Evolutionary conservation across 495 filamentous ascomycete species (phyloP).

Genomic region (Tuber aestivum): DNA sequence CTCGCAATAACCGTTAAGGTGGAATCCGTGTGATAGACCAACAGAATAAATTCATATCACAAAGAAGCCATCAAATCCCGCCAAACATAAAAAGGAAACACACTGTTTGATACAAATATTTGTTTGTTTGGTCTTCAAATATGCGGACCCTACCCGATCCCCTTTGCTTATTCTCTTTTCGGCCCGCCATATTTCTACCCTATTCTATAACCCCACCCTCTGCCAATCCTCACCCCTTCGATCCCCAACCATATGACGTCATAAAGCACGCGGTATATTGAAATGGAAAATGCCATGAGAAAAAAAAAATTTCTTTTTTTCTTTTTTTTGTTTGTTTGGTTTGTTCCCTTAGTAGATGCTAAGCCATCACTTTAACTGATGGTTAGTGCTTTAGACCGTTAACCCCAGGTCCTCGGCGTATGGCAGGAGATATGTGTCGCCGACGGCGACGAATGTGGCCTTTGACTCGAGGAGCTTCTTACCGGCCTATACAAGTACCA

Average conservation of each 20-base stretch:
- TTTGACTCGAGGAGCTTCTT: constrained; percentile 80
- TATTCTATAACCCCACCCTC: neutral
- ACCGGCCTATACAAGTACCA: constrained; percentile 56
- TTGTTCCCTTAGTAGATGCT: neutral
- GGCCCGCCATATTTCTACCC: neutral
- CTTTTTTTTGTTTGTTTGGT: neutral
- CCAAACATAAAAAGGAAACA: neutral
- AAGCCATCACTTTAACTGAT: neutral
- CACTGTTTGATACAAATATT: neutral
- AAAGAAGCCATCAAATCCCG: constrained; percentile 1
- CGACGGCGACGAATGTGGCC: constrained; percentile 78
- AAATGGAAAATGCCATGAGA: neutral
- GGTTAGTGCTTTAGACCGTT: constrained; percentile 64
- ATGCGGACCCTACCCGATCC: neutral
- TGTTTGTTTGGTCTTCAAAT: neutral
- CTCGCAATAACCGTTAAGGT: neutral
- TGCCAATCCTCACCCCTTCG: neutral
- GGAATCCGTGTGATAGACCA: neutral
- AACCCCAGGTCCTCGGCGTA: constrained; percentile 91
- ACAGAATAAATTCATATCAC: neutral
- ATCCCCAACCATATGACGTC: neutral
- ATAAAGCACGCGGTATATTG: neutral
- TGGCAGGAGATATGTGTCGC: constrained; percentile 81
- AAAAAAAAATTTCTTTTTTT: neutral
- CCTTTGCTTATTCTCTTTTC: neutral